Evolutionary conservation across 208 protist species (phyloP).

Genomic region (Trypanosomatidae sp.): DNA sequence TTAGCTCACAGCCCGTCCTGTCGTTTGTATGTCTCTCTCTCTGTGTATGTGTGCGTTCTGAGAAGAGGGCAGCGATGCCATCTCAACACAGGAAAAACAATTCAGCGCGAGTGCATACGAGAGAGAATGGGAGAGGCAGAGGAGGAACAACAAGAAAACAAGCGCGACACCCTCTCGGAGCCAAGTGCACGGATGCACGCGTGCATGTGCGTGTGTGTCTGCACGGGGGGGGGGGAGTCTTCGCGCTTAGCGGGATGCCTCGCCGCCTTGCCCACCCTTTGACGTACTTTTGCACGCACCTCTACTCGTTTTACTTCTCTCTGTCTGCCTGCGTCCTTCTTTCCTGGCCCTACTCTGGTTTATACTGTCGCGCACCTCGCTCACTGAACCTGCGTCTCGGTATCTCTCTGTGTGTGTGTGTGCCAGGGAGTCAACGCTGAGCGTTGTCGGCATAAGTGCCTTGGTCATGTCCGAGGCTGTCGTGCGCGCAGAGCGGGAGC

Average conservation of each 20-base stretch:
- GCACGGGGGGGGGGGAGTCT: background rate
- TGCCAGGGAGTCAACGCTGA: background rate
- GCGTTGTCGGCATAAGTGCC: background rate
- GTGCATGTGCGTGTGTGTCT: background rate
- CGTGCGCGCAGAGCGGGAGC: slow-evolving; percentile 59
- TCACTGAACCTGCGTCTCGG: background rate
- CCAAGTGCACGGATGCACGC: background rate
- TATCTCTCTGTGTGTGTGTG: background rate
- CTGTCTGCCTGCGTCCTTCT: background rate
- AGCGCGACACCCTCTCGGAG: background rate
- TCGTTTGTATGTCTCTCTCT: background rate
- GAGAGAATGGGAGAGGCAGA: background rate
- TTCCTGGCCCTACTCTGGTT: background rate
- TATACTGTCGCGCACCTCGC: background rate
- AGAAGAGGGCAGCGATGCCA: background rate
- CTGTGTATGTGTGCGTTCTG: background rate
- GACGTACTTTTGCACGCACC: background rate
- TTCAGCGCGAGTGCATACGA: background rate
- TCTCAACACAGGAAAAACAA: background rate
- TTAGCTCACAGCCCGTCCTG: background rate
- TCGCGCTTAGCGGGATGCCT: background rate
- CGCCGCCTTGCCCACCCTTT: background rate
- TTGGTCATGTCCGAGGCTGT: slow-evolving; percentile 64
- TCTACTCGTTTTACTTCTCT: background rate
- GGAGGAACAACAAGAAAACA: background rate